Percentiles rank a stretch among this genome's conserved stretches.
phyloP scores from a whole-genome alignment of 495 filamentous ascomycete genomes.

The Penicillium waksmanii region DNA sequence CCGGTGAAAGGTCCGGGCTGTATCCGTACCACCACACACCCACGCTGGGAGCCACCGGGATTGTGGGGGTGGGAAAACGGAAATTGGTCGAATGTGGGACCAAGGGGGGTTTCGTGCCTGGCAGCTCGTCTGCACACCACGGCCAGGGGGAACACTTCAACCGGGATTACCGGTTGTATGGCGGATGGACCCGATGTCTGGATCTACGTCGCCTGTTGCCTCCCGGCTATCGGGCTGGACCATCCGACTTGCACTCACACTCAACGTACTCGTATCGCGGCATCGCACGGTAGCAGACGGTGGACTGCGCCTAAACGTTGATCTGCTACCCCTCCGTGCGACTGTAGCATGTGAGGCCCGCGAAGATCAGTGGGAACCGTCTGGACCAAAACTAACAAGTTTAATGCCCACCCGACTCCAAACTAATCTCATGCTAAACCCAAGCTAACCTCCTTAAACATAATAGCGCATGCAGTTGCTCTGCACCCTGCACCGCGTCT shows the following conservation, averaged over 20 bases:
- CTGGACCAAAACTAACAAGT: background rate
- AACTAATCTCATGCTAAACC: background rate
- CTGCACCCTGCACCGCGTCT: constrained; percentile 3
- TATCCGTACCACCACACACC: constrained; percentile 2
- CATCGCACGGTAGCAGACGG: constrained; percentile 3
- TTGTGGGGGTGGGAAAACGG: constrained; percentile 20
- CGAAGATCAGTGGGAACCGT: constrained; percentile 17
- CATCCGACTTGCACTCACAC: background rate
- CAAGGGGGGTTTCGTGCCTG: constrained; percentile 7
- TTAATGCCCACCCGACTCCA: background rate
- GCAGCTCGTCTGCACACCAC: background rate
- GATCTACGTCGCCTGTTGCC: background rate
- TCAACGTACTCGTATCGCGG: background rate
- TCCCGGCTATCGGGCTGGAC: background rate
- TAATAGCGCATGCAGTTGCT: background rate
- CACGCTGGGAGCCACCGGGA: constrained; percentile 10
- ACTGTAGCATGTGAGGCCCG: constrained; percentile 17
- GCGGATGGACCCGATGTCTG: constrained; percentile 7
- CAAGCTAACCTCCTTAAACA: background rate
- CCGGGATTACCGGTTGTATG: constrained; percentile 9
- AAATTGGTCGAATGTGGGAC: constrained; percentile 12
- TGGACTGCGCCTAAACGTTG: background rate
- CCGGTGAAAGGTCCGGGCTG: constrained; percentile 1
- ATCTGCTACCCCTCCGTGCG: constrained; percentile 11
- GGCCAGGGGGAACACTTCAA: background rate